These are phyloP conservation scores for Themeda triandra DNA, from an alignment of 176 grass and related monocot species.

Conservation along the genomic window DNA sequence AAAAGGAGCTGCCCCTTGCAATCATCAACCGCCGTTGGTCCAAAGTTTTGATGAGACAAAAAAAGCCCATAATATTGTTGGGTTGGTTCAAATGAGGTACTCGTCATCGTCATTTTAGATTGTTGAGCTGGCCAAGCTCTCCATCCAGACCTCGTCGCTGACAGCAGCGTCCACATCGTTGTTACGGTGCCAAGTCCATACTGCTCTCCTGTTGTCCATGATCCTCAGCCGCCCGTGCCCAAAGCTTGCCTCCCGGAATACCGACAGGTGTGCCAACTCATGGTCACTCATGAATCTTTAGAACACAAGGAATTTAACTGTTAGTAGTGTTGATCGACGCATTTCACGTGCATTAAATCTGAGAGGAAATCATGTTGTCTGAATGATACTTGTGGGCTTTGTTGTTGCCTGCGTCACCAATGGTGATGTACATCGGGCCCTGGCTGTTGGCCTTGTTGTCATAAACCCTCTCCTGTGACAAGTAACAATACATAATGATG, in stretches of 20 bases:
- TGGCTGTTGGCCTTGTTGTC: constrained; percentile 34
- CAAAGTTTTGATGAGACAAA: too few species aligned
- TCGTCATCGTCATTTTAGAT: too few species aligned
- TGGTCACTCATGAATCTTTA: constrained; percentile 10
- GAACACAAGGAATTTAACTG: neutral
- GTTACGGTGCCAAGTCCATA: neutral
- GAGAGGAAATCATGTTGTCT: neutral
- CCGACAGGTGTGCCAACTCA: neutral
- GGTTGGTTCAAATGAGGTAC: too few species aligned
- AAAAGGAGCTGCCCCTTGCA: too few species aligned
- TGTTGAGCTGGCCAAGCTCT: neutral
- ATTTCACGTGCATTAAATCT: neutral
- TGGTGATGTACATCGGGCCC: constrained; percentile 69
- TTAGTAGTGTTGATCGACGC: neutral
- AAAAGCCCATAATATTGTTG: too few species aligned
- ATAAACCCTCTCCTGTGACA: constrained; percentile 43
- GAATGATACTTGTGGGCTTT: constrained; percentile 45
- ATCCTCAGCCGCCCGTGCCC: neutral
- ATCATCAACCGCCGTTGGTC: too few species aligned
- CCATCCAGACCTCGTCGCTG: neutral
- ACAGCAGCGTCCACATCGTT: neutral
- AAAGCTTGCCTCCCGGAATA: neutral
- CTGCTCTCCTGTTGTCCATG: neutral
- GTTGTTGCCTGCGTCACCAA: constrained; percentile 67
- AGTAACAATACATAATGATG: neutral